Conservation (phyloP, 2,329 filamentous ascomycete genomes). For the Colletotrichum australisinense region DNA sequence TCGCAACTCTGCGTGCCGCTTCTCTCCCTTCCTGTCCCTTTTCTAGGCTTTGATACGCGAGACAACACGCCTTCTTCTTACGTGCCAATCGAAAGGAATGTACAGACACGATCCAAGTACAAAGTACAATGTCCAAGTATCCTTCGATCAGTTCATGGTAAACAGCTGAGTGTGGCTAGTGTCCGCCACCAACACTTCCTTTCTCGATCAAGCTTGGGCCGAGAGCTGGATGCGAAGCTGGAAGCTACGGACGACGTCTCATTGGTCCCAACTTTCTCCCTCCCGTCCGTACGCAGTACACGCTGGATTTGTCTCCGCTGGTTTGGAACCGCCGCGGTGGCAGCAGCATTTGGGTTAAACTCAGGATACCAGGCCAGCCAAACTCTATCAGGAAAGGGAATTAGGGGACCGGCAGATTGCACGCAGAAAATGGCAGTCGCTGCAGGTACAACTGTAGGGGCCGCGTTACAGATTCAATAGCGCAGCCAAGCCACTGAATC, state of each 20-base stretch:
- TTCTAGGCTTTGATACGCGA: not conserved
- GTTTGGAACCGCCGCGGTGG: not conserved
- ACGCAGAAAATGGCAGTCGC: not conserved
- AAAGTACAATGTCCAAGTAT: too few species aligned
- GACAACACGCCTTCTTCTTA: not conserved
- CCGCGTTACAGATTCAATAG: constrained; percentile 6
- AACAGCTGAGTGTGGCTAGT: not conserved
- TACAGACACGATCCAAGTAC: not conserved
- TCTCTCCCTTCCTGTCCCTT: not conserved
- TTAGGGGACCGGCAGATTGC: not conserved
- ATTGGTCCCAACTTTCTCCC: not conserved
- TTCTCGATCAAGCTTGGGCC: not conserved
- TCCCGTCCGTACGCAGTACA: not conserved
- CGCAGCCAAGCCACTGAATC: not conserved
- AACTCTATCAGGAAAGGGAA: not conserved
- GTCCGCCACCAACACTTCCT: not conserved
- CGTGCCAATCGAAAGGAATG: not conserved
- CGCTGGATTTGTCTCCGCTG: too few species aligned
- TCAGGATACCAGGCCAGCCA: constrained; percentile 15
- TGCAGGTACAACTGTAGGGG: not conserved
- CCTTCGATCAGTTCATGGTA: too few species aligned
- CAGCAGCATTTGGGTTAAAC: constrained; percentile 19
- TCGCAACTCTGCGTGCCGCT: not conserved
- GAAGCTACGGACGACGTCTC: not conserved
- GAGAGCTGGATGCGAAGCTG: not conserved